Percentiles rank a stretch among this genome's conserved stretches.
Conservation (phyloP, 179 eudicot species). For the Beta macrorhiza region DNA sequence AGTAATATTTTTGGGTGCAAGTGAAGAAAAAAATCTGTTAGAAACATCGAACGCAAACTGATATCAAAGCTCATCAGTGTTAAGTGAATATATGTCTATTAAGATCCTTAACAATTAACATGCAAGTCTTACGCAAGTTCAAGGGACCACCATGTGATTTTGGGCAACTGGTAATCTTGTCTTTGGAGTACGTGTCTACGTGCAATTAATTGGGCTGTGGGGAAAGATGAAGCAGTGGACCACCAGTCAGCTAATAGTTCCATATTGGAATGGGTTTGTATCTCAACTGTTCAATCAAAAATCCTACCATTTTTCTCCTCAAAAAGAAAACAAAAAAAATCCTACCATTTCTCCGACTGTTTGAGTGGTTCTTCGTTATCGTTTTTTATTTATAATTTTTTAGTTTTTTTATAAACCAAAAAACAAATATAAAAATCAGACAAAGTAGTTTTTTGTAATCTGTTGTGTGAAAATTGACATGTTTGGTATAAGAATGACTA, state of each 20-base stretch:
- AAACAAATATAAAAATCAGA: too few species aligned
- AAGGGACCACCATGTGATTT: conserved; percentile 17
- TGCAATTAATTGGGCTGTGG: not conserved
- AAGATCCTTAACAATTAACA: not conserved
- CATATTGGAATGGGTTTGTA: not conserved
- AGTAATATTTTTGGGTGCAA: not conserved
- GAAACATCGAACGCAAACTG: conserved; percentile 1
- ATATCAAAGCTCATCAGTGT: not conserved
- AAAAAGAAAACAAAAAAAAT: too few species aligned
- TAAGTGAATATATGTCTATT: conserved; percentile 19
- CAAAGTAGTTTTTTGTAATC: too few species aligned
- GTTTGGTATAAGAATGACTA: too few species aligned
- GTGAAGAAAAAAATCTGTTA: not conserved
- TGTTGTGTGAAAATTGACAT: too few species aligned
- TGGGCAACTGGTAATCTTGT: not conserved
- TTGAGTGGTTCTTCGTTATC: too few species aligned
- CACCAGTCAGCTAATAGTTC: conserved; percentile 1
- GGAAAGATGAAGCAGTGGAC: conserved; percentile 18
- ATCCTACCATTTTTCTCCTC: too few species aligned
- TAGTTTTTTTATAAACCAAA: too few species aligned
- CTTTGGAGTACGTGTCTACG: conserved; percentile 8
- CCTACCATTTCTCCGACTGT: too few species aligned
- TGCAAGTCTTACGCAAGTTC: conserved; percentile 4
- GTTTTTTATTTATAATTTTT: too few species aligned
- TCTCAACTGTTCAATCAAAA: too few species aligned